Conservation (phyloP, 495 filamentous ascomycete genomes). For the Corynascus novoguineensis region DNA sequence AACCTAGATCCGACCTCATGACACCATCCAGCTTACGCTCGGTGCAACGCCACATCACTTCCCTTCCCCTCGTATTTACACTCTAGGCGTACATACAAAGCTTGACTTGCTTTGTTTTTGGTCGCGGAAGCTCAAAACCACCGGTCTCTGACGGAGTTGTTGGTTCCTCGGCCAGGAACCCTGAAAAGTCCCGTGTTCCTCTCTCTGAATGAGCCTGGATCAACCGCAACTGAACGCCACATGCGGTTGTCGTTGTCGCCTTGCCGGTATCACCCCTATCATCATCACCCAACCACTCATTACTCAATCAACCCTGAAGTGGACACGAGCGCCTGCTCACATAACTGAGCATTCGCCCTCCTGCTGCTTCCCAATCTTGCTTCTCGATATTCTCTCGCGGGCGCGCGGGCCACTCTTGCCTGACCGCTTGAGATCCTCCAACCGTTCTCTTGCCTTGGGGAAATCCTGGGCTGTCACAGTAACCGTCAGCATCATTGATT, state of each 20-base stretch:
- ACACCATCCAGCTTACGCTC: too few species aligned
- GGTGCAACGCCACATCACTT: too few species aligned
- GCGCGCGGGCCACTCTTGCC: conserved; percentile 61
- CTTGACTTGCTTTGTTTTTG: too few species aligned
- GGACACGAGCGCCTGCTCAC: conserved; percentile 44
- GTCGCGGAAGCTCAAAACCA: too few species aligned
- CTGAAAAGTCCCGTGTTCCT: too few species aligned
- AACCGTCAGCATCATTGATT: conserved; percentile 19
- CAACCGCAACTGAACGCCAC: neutral
- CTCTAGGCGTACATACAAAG: too few species aligned
- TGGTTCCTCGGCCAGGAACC: too few species aligned
- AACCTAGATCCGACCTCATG: too few species aligned
- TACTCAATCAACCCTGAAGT: too few species aligned
- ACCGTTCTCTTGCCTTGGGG: conserved; percentile 81
- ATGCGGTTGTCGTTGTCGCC: neutral
- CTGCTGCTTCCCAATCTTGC: conserved; percentile 73
- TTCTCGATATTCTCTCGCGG: conserved; percentile 77
- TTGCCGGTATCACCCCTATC: neutral
- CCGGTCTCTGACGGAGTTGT: too few species aligned
- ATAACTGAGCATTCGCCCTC: conserved; percentile 82
- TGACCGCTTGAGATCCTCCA: conserved; percentile 84
- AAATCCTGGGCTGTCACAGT: conserved; percentile 75
- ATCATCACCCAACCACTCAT: neutral
- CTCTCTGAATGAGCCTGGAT: neutral
- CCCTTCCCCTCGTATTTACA: too few species aligned